Base-by-base conservation (phyloP, 257 asterid species). In the Rauvolfia tetraphylla region DNA sequence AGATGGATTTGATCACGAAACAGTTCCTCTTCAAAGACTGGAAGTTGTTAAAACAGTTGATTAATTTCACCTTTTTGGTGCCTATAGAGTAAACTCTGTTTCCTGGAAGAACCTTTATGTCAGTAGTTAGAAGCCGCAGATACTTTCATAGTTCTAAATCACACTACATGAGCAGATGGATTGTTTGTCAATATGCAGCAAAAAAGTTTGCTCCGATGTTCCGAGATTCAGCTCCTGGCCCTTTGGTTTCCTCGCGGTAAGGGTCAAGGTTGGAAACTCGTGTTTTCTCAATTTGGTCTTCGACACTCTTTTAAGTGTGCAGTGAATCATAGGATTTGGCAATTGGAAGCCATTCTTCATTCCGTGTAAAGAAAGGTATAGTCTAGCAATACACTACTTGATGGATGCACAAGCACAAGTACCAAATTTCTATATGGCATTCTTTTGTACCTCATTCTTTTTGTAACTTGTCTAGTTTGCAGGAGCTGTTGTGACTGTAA, bases 11-110 rank as follows among this genome's bases (percentile, higher is more conserved):
- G 69, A 63, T 63, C 70, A 48, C 22, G 86, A 83, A 74, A 61
- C 73, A 68, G 72, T 77, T 57, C 84, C 86, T 71, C 82, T 83
- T n/a, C 78, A 74, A 33, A 73, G 71, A 41, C 75, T 75, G 15
- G 86, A 80, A 74, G 71, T 42, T 29, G 70, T 17, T 57, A 59
- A 67, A 65, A 68, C 53, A 15, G 29, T 17, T 20, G 41, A 38
- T 25, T 63, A 58, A 44, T 41, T 23, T n/a, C 9, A 23, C 66
- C 12, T 72, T 36, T 29, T 13, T 13, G 1, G 31, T 68, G 1
- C 20, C 51, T 25, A 9, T 2, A 9, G 29, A n/a, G 13, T 46
- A 12, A 31, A 18, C 29, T 53, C 34, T 27, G 0, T 36, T 56
- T 46, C 34, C 5, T 1, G 70, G 36, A 42, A 46, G 29, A 49